Evolutionary conservation across 1,284 basidiomycete species (phyloP).

Genomic region (Entoloma clypeatum): DNA sequence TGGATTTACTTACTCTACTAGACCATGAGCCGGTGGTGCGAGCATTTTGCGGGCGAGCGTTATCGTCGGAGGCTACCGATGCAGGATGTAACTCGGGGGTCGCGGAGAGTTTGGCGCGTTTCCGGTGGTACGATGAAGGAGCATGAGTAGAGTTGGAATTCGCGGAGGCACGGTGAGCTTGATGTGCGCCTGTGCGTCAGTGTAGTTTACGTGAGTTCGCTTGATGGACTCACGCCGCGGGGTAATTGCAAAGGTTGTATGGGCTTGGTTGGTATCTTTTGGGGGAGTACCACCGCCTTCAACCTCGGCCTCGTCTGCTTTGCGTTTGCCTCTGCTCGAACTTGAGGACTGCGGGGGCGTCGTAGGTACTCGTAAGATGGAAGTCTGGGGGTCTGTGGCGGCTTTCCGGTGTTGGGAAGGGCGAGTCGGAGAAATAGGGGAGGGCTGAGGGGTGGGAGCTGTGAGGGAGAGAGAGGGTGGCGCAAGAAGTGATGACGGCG

Average conservation of each 20-base stretch:
- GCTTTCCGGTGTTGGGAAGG: slow-evolving; percentile 25
- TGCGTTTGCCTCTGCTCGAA: slow-evolving; percentile 40
- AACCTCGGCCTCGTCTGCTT: slow-evolving; percentile 44
- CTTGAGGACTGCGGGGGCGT: slow-evolving; percentile 31
- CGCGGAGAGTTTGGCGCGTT: slow-evolving; percentile 58
- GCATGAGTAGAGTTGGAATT: slow-evolving; percentile 45
- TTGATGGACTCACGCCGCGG: slow-evolving; percentile 36
- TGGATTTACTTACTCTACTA: slow-evolving; percentile 47
- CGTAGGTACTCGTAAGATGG: slow-evolving; percentile 24
- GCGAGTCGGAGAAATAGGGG: slow-evolving; percentile 30
- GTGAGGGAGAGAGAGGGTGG: slow-evolving; percentile 37
- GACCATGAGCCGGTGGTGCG: slow-evolving; percentile 52
- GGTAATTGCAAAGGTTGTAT: slow-evolving; percentile 44
- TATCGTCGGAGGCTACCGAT: slow-evolving; percentile 29
- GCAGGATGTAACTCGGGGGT: slow-evolving; percentile 38
- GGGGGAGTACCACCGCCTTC: slow-evolving; percentile 41
- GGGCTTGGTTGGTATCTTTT: slow-evolving; percentile 37
- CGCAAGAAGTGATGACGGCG: slow-evolving; percentile 28
- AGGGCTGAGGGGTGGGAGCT: slow-evolving; percentile 35
- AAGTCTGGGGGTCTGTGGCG: slow-evolving; percentile 25
- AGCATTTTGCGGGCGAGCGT: slow-evolving; percentile 35
- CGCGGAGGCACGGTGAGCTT: slow-evolving; percentile 43
- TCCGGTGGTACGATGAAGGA: slow-evolving; percentile 66
- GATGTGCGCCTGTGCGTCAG: not conserved
- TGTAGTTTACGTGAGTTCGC: slow-evolving; percentile 4